Evolutionary conservation across 345 rosid genomes (phyloP), one percentile per base, ranked within the genome.

Genomic region (Raphanus sativus): DNA sequence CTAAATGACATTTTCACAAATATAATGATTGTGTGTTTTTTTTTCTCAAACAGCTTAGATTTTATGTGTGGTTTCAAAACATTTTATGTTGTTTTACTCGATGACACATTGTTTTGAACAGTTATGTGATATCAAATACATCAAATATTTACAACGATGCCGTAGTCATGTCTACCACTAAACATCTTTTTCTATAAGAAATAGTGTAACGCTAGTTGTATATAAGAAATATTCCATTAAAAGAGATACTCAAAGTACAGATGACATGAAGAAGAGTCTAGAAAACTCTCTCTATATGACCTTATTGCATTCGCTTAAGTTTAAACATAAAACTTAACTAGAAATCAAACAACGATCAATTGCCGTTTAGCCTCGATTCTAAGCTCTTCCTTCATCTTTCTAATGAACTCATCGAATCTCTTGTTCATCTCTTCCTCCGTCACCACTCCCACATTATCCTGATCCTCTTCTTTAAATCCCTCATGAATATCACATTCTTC

Each of bases 331-430:
- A 36, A 42, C 67, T 77, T 29, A 59, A 21, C 1, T 58, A 63
- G 0, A 34, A 54, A 42, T n/a, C 69, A 82, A 74, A 86, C 92
- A 87, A 86, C 45, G 75, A 90, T 79, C 48, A 88, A 52, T 8
- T 87, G 89, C 0, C 77, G 81, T 61, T 72, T 79, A 73, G 92
- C 92, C 87, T 92, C 97, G 69, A 89, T 76, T 72, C 87, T 85
- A 26, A 90, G 62, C 71, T 85, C 97, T 79, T 88, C 91, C 78
- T 87, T 92, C 92, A 81, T 92, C 82, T 85, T 94, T 67, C 90
- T 87, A 3, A 94, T 94, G 70, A 94, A 94, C 69, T 94, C 98
- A 16, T 94, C 98, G 55, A 92, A 90, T 62, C 82, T 94, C 83
- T 86, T 90, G 84, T 90, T 89, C 70, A 94, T 66, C 8, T 91